These are phyloP conservation scores for Leccinum sublutescens DNA, from an alignment of 768 basidiomycete species.

Conservation along the genomic window DNA sequence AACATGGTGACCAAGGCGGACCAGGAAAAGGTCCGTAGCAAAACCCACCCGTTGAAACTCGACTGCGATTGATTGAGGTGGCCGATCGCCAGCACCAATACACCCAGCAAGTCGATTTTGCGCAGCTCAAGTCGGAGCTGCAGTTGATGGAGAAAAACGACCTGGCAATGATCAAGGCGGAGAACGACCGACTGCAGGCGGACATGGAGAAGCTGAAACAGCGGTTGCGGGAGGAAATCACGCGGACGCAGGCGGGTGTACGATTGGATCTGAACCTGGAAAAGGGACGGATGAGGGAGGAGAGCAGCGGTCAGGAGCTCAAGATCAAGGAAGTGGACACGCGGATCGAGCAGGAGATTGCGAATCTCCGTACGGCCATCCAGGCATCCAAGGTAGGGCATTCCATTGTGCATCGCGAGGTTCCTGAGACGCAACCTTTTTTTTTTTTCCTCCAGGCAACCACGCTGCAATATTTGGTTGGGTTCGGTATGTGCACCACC, in stretches of 20 bases:
- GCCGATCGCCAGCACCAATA: constrained; percentile 66
- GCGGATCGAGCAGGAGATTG: constrained; percentile 94
- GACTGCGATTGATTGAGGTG: constrained; percentile 5
- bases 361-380: constrained; percentile 76
- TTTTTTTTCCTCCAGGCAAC: constrained; percentile 52
- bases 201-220: constrained; percentile 97
- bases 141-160: constrained; percentile 98
- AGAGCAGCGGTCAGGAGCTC: constrained; percentile 85
- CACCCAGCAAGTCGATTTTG: constrained; percentile 95
- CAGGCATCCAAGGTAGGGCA: constrained; percentile 74
- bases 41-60: background rate
- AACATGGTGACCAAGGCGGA: constrained; percentile 96
- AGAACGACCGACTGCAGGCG: constrained; percentile 88
- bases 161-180: constrained; percentile 89
- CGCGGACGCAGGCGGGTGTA: constrained; percentile 89
- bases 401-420: background rate
- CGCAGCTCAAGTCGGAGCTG: constrained; percentile 93
- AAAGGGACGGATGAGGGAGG: constrained; percentile 94
- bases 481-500: constrained; percentile 60
- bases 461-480: constrained; percentile 83
- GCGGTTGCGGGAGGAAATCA: constrained; percentile 87
- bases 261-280: constrained; percentile 93
- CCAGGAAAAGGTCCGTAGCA: constrained; percentile 80
- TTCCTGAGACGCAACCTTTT: constrained; percentile 1
- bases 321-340: constrained; percentile 99